phyloP scores from a whole-genome alignment of 108 stramenopile species.

The Cyclostephanos tholiformis region DNA sequence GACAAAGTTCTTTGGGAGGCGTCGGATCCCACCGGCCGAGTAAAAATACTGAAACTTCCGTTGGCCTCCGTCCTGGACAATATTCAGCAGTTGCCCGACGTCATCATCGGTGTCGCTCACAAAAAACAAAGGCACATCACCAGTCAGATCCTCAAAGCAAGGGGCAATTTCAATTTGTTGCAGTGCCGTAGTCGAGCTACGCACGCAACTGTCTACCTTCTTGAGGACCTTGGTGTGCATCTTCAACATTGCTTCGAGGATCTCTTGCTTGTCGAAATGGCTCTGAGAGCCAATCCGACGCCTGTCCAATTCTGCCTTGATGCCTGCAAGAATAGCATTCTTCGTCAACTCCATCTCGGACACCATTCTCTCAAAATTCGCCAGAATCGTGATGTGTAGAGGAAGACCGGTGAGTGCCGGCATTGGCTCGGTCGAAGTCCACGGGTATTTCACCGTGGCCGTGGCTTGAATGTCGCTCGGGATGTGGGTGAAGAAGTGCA shows the following conservation, averaged over 20 bases:
- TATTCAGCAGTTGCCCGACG: neutral
- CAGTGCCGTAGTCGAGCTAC: neutral
- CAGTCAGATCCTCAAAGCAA: no score
- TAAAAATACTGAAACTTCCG: neutral
- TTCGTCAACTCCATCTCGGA: neutral
- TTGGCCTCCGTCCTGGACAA: neutral
- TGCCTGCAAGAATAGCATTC: neutral
- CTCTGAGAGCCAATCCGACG: neutral
- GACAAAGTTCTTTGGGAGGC: neutral
- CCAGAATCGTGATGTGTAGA: neutral
- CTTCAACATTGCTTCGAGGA: neutral
- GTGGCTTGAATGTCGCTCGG: no score
- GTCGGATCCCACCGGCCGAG: neutral
- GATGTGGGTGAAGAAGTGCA: no score
- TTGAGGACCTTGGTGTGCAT: neutral
- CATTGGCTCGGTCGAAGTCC: neutral
- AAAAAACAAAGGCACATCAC: neutral
- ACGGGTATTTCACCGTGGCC: no score
- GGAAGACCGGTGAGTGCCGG: neutral
- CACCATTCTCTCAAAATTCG: neutral
- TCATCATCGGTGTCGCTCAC: neutral
- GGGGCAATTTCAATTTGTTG: no score
- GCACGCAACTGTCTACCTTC: neutral
- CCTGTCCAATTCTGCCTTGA: neutral
- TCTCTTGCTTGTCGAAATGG: neutral